Conservation (phyloP, 371 early-diverging fungal species). For the Mucor plumbeus region DNA sequence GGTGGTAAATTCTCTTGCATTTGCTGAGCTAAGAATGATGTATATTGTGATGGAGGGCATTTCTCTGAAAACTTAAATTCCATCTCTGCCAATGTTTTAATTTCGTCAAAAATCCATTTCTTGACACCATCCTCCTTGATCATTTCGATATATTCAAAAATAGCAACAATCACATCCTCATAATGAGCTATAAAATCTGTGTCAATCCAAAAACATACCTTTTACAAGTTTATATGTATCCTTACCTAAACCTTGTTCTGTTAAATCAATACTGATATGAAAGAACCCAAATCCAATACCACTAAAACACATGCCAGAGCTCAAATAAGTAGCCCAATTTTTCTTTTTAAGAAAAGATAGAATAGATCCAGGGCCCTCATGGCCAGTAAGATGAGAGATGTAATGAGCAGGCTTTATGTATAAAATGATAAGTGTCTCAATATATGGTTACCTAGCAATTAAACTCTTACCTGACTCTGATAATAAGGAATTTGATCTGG, state of each 20-base stretch:
- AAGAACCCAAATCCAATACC: conserved; percentile 81
- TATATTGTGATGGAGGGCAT: conserved; percentile 59
- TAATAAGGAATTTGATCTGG: conserved; percentile 73
- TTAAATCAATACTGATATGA: conserved; percentile 77
- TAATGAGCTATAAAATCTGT: conserved; percentile 53
- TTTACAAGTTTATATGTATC: not conserved
- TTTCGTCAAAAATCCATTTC: conserved; percentile 84
- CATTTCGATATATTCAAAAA: conserved; percentile 92
- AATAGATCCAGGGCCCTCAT: conserved; percentile 85
- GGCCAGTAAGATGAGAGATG: conserved; percentile 77
- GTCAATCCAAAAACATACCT: not conserved
- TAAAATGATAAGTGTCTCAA: conserved; percentile 11
- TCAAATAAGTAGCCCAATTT: conserved; percentile 84
- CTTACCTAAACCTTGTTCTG: conserved; percentile 78
- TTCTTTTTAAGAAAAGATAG: conserved; percentile 82
- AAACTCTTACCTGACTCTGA: conserved; percentile 50
- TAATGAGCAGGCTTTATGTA: conserved; percentile 65
- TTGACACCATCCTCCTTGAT: conserved; percentile 70
- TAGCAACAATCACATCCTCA: conserved; percentile 76
- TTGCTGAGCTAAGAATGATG: conserved; percentile 48
- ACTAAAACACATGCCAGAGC: conserved; percentile 63
- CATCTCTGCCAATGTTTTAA: conserved; percentile 67
- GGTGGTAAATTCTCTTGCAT: conserved; percentile 73
- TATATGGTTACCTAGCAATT: no score
- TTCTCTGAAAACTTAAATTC: conserved; percentile 86